phyloP scores from a whole-genome alignment of 345 rosid genomes.

The Toxicodendron radicans region DNA sequence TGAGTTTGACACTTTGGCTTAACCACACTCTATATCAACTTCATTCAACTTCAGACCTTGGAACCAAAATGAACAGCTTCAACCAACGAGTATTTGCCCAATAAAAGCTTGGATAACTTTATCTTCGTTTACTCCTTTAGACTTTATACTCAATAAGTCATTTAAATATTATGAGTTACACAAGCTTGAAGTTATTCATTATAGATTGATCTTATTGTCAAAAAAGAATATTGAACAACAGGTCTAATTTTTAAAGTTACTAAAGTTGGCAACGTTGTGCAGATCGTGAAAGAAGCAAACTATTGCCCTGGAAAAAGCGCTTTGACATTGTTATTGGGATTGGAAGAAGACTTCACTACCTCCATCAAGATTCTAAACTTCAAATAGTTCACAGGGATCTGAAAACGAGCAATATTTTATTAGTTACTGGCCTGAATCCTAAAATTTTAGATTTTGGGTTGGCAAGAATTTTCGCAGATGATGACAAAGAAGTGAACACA shows the following conservation, averaged over 20 bases:
- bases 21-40: no score
- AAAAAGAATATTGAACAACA: neutral
- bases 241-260: neutral
- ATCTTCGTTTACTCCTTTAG: slow-evolving; percentile 28
- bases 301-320: slow-evolving; percentile 31
- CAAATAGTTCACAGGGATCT: slow-evolving; percentile 50
- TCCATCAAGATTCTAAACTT: slow-evolving; percentile 50
- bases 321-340: slow-evolving; percentile 40
- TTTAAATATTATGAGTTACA: neutral
- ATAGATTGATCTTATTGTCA: neutral
- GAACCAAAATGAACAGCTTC: no score
- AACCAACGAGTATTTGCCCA: slow-evolving; percentile 37
- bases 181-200: no score
- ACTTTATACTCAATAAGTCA: neutral
- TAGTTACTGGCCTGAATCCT: slow-evolving; percentile 23
- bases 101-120: slow-evolving; percentile 34
- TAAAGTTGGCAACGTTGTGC: neutral
- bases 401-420: slow-evolving; percentile 34
- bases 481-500: slow-evolving; percentile 29
- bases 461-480: slow-evolving; percentile 30
- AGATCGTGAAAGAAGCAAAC: slow-evolving; percentile 32
- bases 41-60: no score
- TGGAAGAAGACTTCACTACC: slow-evolving; percentile 47
- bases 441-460: slow-evolving; percentile 46
- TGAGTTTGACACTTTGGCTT: no score